Base-by-base conservation (phyloP, 1,284 basidiomycete genomes). In the Fomes fomentarius region DNA sequence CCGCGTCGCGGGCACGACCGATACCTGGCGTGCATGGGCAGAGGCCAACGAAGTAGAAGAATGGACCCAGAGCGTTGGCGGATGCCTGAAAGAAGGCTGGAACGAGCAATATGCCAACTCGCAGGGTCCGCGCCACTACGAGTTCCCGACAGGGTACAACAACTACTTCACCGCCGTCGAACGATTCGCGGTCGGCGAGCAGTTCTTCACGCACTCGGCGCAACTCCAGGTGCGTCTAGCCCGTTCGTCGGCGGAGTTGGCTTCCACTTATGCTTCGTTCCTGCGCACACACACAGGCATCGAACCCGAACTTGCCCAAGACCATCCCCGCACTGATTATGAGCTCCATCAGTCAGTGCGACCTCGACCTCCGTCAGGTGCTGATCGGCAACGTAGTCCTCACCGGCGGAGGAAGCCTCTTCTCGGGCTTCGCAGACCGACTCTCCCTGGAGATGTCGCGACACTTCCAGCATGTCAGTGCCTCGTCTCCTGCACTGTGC, bases 131-230 rank as follows among this genome's bases (percentile, higher is more conserved):
- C 82, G 79, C 64, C 89, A 81, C 63, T 99, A 96, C 76, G 97
- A 99, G 74, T 98, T 99, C 77, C 94, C 97, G 0, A 94, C 94
- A 42, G 97, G 97, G 2, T 97, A 89, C 75, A 94, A 89, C 68
- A 82, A 87, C 31, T 87, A 85, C 66, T 98, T 96, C 73, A 62
- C 42, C 51, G 91, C 90, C 3, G 67, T 83, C 15, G 93, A 96
- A 66, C 84, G 96, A 30, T 93, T 88, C 71, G 76, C 81, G 51
- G 87, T 95, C 33, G 91, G 95, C 53, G 97, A 99, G 71, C 84
- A 94, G 52, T 88, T 94, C 71, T 98, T 98, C 77, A 83, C 83
- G 55, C 93, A 66, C 53, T 82, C 84, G 25, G 83, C 84, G 33
- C 87, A 89, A 63, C 81, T 95, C 31, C 77, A 86, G 58, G 93